Evolutionary conservation across 163 green algal genomes (phyloP), one percentile per base, ranked within the genome.

Genomic region (Prototheca wickerhamii): DNA sequence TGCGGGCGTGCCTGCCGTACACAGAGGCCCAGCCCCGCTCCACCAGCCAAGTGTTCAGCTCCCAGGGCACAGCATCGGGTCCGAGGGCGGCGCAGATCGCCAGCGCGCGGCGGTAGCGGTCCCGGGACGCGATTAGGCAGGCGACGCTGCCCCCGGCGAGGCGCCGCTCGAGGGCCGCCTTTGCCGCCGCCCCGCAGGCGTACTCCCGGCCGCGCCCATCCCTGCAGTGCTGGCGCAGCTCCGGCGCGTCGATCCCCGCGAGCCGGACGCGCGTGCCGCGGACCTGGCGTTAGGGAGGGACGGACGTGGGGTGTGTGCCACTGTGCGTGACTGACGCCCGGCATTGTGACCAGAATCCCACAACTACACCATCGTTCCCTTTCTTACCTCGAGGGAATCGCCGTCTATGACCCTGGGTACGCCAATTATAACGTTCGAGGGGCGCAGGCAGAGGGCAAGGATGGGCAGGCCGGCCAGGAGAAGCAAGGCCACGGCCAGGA

Each of bases 41-140:
- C 28, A 92, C 86, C 58, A 92, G 61, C 71, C 70, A 91, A 0
- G 42, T 62, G 43, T 84, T 84, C 15, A 89, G 67, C 58, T 84
- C 72, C 56, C 80, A 68, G 10, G 46, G 29, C 26, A 28, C 32
- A 10, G 42, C 44, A 31, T 31, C 40, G 2, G n/a, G 12, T 23
- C n/a, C 20, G 6, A 25, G 21, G 12, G 69, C 28, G 15, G 31
- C 64, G 72, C 82, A 90, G 2, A 81, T 64, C 2, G 73, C 77
- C 18, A 92, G 82, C 40, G 69, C 80, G 15, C 85, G 74, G 0
- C 82, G 77, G 46, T 90, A 93, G 74, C 77, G 69, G 67, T 93
- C 86, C 25, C 73, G 10, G 31, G 46, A 20, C 32, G n/a, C 43
- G 28, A 85, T 70, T 33, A 79, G 68, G 66, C 85, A 92, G 20